These are phyloP conservation scores for Populus nigra DNA, from an alignment of 345 rosid genomes.

Conservation along the genomic window DNA sequence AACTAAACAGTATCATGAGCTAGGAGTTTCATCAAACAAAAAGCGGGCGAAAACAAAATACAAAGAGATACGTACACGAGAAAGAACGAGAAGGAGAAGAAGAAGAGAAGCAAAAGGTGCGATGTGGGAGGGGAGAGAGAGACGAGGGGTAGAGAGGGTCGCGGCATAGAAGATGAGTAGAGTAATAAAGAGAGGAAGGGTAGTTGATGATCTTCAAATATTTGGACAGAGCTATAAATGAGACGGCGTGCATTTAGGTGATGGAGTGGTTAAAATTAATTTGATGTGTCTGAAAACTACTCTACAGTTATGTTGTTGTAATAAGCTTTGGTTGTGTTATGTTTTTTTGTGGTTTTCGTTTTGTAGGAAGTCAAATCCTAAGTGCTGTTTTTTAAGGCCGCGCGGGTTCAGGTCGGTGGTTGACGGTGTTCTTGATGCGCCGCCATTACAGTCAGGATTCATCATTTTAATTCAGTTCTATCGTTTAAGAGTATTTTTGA, in stretches of 20 bases:
- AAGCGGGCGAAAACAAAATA: background rate
- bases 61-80: background rate
- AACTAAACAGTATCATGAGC: background rate
- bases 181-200: background rate
- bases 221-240: conserved; percentile 21
- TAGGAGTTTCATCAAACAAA: conserved; percentile 26
- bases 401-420: too few species aligned
- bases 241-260: conserved; percentile 19
- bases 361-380: too few species aligned
- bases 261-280: background rate
- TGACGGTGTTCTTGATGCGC: too few species aligned
- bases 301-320: background rate
- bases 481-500: too few species aligned
- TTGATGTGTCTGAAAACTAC: background rate
- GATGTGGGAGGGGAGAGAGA: background rate
- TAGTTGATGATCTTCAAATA: background rate
- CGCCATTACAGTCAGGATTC: too few species aligned
- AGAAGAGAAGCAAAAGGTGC: background rate
- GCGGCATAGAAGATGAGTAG: background rate
- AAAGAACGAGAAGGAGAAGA: background rate
- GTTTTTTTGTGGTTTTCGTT: too few species aligned
- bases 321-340: too few species aligned
- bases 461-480: too few species aligned
- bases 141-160: background rate
- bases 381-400: too few species aligned